Conservation (phyloP, 352 stramenopile species). For the Pythium grandisporangium region DNA sequence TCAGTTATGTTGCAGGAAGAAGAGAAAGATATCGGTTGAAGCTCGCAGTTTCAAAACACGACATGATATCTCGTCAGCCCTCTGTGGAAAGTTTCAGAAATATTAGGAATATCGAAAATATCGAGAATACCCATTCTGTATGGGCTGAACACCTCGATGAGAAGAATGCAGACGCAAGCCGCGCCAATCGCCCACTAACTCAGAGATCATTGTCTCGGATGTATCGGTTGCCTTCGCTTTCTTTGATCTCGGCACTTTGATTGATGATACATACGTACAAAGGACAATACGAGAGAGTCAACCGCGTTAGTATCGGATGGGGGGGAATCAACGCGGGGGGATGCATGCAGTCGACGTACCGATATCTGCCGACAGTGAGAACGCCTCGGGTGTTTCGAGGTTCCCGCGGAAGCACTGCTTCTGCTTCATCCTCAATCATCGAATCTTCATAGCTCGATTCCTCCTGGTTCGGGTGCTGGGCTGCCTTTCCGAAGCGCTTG, state of each 20-base stretch:
- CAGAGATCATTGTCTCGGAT: constrained; percentile 80
- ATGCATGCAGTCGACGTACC: constrained; percentile 18
- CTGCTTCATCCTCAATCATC: constrained; percentile 2
- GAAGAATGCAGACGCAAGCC: too few relatives aligned
- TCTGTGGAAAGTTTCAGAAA: too few relatives aligned
- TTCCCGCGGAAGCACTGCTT: constrained; percentile 22
- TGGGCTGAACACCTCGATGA: too few relatives aligned
- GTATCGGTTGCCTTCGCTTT: constrained; percentile 84
- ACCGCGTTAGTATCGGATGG: not conserved
- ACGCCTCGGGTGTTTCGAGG: constrained; percentile 54
- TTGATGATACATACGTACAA: not conserved
- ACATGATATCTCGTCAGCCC: too few relatives aligned
- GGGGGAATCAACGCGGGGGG: not conserved
- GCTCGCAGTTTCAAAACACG: too few relatives aligned
- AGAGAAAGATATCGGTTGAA: too few relatives aligned
- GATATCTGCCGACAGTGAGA: constrained; percentile 77
- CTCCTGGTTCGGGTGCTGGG: constrained; percentile 22
- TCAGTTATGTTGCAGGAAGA: too few relatives aligned
- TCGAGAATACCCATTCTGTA: too few relatives aligned
- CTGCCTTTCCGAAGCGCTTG: constrained; percentile 59
- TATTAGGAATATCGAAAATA: too few relatives aligned
- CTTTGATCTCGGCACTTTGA: constrained; percentile 78
- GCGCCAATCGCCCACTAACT: constrained; percentile 1
- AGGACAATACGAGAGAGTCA: not conserved
- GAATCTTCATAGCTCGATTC: constrained; percentile 17